These are phyloP conservation scores for Pythium periplocum DNA, from an alignment of 352 stramenopile species.

Conservation along the genomic window DNA sequence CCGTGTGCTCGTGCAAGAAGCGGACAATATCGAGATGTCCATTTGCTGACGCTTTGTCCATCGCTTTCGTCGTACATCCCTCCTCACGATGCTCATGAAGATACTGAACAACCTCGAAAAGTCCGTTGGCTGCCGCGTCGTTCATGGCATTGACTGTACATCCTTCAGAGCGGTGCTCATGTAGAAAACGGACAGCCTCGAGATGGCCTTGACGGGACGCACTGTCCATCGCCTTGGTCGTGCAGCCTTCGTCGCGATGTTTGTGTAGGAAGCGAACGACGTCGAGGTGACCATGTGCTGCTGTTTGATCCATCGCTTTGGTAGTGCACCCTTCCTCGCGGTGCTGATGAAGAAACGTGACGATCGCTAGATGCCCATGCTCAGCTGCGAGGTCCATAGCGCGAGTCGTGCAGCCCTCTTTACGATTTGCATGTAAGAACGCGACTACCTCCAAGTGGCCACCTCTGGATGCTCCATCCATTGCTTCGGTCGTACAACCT, in stretches of 20 bases:
- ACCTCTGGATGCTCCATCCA: too few species aligned
- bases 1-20: too few species aligned
- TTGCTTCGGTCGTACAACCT: too few species aligned
- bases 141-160: constrained; percentile 2
- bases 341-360: constrained; percentile 1
- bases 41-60: too few species aligned
- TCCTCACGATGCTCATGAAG: constrained; percentile 1
- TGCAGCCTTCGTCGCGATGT: constrained; percentile 1
- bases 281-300: background rate
- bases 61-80: background rate
- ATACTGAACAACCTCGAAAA: background rate
- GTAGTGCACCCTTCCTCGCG: background rate
- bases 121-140: background rate
- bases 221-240: background rate
- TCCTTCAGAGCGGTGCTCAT: constrained; percentile 1
- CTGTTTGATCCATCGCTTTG: constrained; percentile 4
- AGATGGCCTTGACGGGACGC: background rate
- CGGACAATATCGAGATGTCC: too few species aligned
- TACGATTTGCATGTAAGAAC: too few species aligned
- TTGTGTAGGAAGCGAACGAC: constrained; percentile 1
- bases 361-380: background rate
- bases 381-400: too few species aligned
- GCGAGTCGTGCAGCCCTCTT: too few species aligned
- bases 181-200: background rate
- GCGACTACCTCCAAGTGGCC: too few species aligned